Percentiles rank a stretch among this genome's conserved stretches.
Conservation (phyloP, 495 filamentous ascomycete species). For the Friedmanniomyces simplex region DNA sequence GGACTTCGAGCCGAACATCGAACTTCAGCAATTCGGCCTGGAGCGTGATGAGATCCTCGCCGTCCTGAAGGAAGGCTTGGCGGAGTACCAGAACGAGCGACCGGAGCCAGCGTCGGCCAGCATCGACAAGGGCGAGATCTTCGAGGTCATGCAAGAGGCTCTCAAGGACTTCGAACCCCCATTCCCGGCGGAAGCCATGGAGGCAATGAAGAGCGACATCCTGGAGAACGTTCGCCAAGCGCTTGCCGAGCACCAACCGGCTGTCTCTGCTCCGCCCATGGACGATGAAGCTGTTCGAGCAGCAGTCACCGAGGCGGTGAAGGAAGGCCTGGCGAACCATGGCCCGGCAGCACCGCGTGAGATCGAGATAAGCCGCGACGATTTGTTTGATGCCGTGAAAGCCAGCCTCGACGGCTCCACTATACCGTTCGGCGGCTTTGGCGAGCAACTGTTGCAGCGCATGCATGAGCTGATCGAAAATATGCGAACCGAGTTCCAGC, state of each 20-base stretch:
- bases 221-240: slow-evolving; percentile 65
- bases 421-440: slow-evolving; percentile 40
- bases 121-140: slow-evolving; percentile 64
- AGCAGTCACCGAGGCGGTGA: slow-evolving; percentile 46
- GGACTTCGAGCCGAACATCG: slow-evolving; percentile 82
- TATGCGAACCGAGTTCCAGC: slow-evolving; percentile 60
- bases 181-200: slow-evolving; percentile 48
- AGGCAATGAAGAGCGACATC: slow-evolving; percentile 68
- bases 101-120: slow-evolving; percentile 35
- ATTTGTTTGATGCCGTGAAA: slow-evolving; percentile 56
- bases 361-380: slow-evolving; percentile 52
- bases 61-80: slow-evolving; percentile 72
- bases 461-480: slow-evolving; percentile 65
- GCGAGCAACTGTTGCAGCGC: slow-evolving; percentile 58
- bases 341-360: slow-evolving; percentile 40
- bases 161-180: slow-evolving; percentile 67
- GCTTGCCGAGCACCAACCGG: slow-evolving; percentile 61
- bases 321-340: slow-evolving; percentile 42
- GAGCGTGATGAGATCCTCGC: slow-evolving; percentile 80
- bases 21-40: slow-evolving; percentile 76
- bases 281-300: slow-evolving; percentile 39
- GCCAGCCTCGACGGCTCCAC: slow-evolving; percentile 45
- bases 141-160: slow-evolving; percentile 70
- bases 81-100: slow-evolving; percentile 54
- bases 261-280: slow-evolving; percentile 31